Evolutionary conservation across 2,329 filamentous ascomycete species (phyloP).

Genomic region (Diaporthe velutina): DNA sequence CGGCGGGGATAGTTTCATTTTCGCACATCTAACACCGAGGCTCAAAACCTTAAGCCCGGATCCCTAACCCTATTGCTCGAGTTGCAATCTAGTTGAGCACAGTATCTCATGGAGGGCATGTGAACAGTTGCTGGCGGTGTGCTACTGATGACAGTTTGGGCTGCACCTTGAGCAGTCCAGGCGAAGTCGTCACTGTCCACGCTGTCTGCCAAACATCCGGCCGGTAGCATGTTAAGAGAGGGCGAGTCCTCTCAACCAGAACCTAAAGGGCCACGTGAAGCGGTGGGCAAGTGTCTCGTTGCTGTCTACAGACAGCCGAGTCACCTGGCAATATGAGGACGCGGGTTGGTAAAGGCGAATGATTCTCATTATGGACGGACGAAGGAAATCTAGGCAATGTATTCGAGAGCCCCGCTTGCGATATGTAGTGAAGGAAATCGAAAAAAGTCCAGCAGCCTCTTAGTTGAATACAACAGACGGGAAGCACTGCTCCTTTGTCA

Average conservation of each 20-base stretch:
- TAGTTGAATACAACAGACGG: constrained; percentile 59
- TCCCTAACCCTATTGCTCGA: constrained; percentile 3
- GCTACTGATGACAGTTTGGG: not conserved
- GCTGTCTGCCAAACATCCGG: not conserved
- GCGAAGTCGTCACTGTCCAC: not conserved
- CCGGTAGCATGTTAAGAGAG: not conserved
- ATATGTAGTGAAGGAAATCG: not conserved
- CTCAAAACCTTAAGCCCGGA: not conserved
- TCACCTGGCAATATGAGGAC: not conserved
- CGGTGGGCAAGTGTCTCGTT: no score
- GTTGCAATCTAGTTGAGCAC: not conserved
- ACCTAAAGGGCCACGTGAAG: not conserved
- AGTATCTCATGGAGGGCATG: not conserved
- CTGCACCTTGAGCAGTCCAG: not conserved
- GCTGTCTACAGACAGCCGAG: not conserved
- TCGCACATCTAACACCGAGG: not conserved
- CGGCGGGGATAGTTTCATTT: constrained; percentile 20
- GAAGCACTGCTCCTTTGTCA: constrained; percentile 72
- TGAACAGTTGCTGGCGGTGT: not conserved
- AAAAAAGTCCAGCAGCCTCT: not conserved
- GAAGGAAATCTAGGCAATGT: not conserved
- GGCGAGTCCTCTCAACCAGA: not conserved
- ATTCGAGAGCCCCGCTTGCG: not conserved
- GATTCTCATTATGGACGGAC: not conserved
- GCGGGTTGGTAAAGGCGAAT: not conserved